Conservation (phyloP, 2,329 filamentous ascomycete genomes). For the Nemania serpens region DNA sequence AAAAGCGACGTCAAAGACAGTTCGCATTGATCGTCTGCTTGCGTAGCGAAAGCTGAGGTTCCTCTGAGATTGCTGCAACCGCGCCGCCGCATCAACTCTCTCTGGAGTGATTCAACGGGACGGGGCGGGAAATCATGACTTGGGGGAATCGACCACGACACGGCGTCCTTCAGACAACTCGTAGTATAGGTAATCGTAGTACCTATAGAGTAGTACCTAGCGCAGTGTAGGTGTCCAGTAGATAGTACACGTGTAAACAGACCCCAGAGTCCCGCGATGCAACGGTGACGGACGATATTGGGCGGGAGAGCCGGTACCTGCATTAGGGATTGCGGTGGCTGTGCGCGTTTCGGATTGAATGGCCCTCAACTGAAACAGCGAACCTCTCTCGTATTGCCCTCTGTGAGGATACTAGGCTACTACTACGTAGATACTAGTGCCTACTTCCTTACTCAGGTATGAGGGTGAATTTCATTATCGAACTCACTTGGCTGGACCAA, state of each 20-base stretch:
- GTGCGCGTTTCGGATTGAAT: conserved; percentile 40
- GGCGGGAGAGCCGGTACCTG: conserved; percentile 33
- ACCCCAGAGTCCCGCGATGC: conserved; percentile 11
- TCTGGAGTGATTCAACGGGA: conserved; percentile 10
- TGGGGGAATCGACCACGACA: background rate
- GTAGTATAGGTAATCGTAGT: too few relatives aligned
- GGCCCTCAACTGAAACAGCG: conserved; percentile 24
- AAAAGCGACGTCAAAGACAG: conserved; percentile 1
- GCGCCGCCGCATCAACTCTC: conserved; percentile 3
- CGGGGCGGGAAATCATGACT: background rate
- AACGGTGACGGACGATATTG: background rate
- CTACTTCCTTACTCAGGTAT: too few relatives aligned
- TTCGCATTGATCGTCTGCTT: background rate
- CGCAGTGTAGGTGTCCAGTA: too few relatives aligned
- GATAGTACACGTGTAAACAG: background rate
- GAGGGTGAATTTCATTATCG: too few relatives aligned
- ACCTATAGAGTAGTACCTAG: too few relatives aligned
- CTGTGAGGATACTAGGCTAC: background rate
- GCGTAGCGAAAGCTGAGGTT: background rate
- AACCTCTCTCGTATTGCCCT: conserved; percentile 21
- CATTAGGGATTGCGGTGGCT: conserved; percentile 39
- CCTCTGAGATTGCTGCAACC: background rate
- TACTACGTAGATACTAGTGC: too few relatives aligned
- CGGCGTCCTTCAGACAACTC: too few relatives aligned
- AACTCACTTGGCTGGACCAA: too few relatives aligned